Evolutionary conservation across 306 rosid genomes (phyloP).

Genomic region (Ziziphus jujuba): DNA sequence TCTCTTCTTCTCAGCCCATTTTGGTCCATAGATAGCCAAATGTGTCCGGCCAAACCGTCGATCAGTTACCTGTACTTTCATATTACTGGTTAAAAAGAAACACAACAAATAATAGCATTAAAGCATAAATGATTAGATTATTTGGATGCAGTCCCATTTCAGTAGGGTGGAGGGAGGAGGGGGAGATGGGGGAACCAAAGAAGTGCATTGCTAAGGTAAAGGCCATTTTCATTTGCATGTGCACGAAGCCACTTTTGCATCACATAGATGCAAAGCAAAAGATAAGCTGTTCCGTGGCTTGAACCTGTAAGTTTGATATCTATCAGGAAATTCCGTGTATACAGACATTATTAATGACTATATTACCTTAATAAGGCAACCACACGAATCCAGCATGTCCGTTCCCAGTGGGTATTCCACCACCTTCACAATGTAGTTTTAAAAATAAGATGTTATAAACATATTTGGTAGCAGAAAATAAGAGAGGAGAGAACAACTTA

Average conservation of each 20-base stretch:
- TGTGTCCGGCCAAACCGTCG: conserved; percentile 85
- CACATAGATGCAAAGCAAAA: background rate
- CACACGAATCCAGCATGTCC: conserved; percentile 80
- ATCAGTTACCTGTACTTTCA: conserved; percentile 70
- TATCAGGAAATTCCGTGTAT: background rate
- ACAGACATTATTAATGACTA: conserved; percentile 3
- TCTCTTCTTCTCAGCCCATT: conserved; percentile 87
- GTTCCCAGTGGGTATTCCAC: conserved; percentile 90
- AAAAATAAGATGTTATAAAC: conserved; percentile 9
- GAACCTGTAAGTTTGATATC: background rate
- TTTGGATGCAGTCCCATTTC: background rate
- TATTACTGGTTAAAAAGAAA: conserved; percentile 18
- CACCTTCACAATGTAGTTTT: conserved; percentile 45
- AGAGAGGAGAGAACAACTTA: conserved; percentile 36
- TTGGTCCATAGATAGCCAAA: conserved; percentile 89
- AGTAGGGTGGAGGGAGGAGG: background rate
- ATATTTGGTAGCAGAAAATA: conserved; percentile 14
- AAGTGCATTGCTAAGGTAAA: background rate
- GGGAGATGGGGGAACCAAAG: background rate
- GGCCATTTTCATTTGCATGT: background rate
- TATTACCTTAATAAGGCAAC: conserved; percentile 80
- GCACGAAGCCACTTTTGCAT: background rate
- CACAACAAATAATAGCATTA: conserved; percentile 11
- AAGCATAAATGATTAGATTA: background rate
- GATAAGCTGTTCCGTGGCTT: background rate